A percentile compares a stretch with the other conserved stretches of the same genome.
These are phyloP conservation scores for Trichophyton mentagrophytes DNA, from an alignment of 2,329 filamentous ascomycete species.

Conservation along the genomic window DNA sequence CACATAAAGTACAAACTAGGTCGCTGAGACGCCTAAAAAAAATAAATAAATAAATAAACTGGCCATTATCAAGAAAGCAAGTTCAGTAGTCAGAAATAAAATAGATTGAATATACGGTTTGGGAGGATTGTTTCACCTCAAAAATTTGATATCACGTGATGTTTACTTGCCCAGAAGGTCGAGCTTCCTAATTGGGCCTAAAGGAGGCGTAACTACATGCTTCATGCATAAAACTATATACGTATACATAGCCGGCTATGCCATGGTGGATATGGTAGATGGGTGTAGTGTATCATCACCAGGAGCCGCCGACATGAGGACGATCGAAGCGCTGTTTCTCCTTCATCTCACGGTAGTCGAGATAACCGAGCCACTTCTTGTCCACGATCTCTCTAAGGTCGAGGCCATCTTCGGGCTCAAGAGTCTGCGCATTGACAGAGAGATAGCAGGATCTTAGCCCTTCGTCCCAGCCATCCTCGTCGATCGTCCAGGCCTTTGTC, in stretches of 20 bases:
- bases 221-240: too few species aligned
- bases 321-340: constrained; percentile 6
- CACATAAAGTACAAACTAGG: too few species aligned
- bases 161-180: neutral
- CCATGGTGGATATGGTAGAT: neutral
- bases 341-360: constrained; percentile 7
- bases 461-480: neutral
- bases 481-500: constrained; percentile 10
- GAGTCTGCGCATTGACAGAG: constrained; percentile 9
- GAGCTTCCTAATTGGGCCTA: neutral
- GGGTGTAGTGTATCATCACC: constrained; percentile 1
- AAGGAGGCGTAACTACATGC: neutral
- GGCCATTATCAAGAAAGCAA: too few species aligned
- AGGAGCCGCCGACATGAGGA: constrained; percentile 8
- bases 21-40: too few species aligned
- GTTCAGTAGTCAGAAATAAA: too few species aligned
- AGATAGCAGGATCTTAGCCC: constrained; percentile 4
- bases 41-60: too few species aligned
- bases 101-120: too few species aligned
- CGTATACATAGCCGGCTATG: too few species aligned
- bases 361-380: constrained; percentile 11
- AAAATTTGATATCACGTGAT: neutral
- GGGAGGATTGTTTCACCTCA: neutral
- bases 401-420: constrained; percentile 10
- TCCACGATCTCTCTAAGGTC: constrained; percentile 9